Evolutionary conservation across 2,329 filamentous ascomycete genomes (phyloP).

Genomic region (Neoscytalidium dimidiatum): DNA sequence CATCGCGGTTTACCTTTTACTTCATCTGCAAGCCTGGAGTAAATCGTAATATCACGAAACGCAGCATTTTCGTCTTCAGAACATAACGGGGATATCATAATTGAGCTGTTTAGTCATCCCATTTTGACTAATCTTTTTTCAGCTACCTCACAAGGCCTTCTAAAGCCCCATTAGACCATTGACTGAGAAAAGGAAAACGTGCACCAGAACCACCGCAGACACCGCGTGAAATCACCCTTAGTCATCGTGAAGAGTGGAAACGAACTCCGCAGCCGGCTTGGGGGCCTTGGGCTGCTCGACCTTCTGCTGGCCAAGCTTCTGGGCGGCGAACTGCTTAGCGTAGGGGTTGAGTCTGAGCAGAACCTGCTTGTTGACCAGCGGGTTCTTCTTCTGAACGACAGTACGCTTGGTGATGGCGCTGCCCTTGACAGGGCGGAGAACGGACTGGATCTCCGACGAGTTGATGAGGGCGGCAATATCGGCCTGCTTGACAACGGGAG

Average conservation of each 20-base stretch:
- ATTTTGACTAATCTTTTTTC: conserved; percentile 18
- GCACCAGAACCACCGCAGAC: conserved; percentile 4
- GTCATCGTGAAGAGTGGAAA: conserved; percentile 49
- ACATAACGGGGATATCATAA: conserved; percentile 16
- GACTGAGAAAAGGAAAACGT: conserved; percentile 14
- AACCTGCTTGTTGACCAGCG: conserved; percentile 97
- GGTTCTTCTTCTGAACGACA: conserved; percentile 99
- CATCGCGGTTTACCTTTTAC: no score
- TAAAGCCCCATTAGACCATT: conserved; percentile 5
- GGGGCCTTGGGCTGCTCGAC: conserved; percentile 63
- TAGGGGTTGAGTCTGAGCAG: conserved; percentile 99
- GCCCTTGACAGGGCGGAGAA: conserved; percentile 89
- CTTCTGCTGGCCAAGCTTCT: conserved; percentile 75
- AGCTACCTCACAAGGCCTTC: conserved; percentile 7
- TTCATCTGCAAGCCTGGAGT: no score
- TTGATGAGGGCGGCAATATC: conserved; percentile 98
- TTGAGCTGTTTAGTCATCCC: conserved; percentile 18
- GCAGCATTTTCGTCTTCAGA: background rate
- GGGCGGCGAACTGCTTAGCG: conserved; percentile 84
- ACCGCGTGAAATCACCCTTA: conserved; percentile 31
- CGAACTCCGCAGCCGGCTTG: conserved; percentile 55
- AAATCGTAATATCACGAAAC: background rate
- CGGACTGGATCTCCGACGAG: conserved; percentile 96
- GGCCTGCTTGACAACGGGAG: conserved; percentile 88
- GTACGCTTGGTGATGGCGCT: conserved; percentile 85